These are phyloP conservation scores for Ogataea saltuana DNA, from an alignment of 805 yeast species.

Conservation along the genomic window DNA sequence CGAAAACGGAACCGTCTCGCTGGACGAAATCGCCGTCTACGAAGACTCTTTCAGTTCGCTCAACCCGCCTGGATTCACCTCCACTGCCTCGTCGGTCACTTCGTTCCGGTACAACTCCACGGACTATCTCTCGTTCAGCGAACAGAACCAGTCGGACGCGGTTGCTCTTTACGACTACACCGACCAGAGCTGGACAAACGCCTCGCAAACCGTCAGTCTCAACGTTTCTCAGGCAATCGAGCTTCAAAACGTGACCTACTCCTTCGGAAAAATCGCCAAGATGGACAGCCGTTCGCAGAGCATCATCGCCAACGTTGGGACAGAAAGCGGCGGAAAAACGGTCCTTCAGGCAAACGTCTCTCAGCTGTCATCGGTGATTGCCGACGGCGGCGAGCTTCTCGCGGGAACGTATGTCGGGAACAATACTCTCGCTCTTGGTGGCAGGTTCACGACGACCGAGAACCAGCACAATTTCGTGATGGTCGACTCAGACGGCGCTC, in stretches of 20 bases:
- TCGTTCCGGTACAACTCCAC: constrained; percentile 37
- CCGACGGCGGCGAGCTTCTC: constrained; percentile 20
- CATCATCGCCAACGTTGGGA: constrained; percentile 10
- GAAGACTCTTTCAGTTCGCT: constrained; percentile 22
- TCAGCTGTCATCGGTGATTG: no score
- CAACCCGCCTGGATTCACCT: constrained; percentile 30
- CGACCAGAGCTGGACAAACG: constrained; percentile 37
- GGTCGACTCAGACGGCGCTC: constrained; percentile 19
- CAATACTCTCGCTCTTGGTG: constrained; percentile 58
- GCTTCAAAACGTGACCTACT: constrained; percentile 17
- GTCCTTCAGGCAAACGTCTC: neutral
- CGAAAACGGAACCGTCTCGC: no score
- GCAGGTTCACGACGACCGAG: constrained; percentile 44
- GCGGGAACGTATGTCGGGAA: constrained; percentile 49
- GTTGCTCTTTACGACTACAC: constrained; percentile 44
- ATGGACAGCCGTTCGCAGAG: constrained; percentile 23
- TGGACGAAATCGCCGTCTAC: no score
- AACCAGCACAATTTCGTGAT: constrained; percentile 22
- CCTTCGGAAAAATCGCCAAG: constrained; percentile 24
- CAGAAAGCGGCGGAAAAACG: neutral
- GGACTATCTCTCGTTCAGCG: constrained; percentile 44
- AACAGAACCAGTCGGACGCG: constrained; percentile 22
- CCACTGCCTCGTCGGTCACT: constrained; percentile 39
- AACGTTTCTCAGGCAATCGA: constrained; percentile 32
- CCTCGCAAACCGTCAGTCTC: constrained; percentile 32